These are phyloP conservation scores for Pecoramyces ruminantium DNA, from an alignment of 192 early-diverging fungal species.

Conservation along the genomic window DNA sequence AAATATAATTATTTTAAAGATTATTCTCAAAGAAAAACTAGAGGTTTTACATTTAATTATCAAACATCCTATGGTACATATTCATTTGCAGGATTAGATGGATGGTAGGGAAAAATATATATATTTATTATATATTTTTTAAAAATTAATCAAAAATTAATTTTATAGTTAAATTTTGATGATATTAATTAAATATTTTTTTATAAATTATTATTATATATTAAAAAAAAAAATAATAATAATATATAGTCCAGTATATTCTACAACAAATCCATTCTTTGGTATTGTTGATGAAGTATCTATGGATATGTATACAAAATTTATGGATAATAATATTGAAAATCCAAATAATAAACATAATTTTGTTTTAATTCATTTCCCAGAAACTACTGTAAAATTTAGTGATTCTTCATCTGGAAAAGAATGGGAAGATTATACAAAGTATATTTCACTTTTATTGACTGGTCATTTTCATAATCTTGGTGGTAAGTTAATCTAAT, in stretches of 20 bases:
- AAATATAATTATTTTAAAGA: slow-evolving; percentile 41
- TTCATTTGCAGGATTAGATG: not conserved
- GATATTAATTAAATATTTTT: too few relatives aligned
- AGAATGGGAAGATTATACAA: slow-evolving; percentile 20
- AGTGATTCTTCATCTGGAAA: not conserved
- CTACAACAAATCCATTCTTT: not conserved
- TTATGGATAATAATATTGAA: not conserved
- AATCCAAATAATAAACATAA: not conserved
- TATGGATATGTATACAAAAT: not conserved
- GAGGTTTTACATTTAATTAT: slow-evolving; percentile 34
- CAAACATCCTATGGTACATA: not conserved
- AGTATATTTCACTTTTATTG: slow-evolving; percentile 53
- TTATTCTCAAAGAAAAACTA: slow-evolving; percentile 23
- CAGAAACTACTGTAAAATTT: not conserved
- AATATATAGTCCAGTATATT: not conserved
- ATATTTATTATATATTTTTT: too few relatives aligned
- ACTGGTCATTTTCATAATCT: slow-evolving; percentile 79
- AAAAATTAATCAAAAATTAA: too few relatives aligned
- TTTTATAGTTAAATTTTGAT: too few relatives aligned
- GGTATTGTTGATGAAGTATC: not conserved
- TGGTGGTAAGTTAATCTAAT: slow-evolving; percentile 13
- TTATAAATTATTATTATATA: too few relatives aligned
- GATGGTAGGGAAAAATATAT: too few relatives aligned
- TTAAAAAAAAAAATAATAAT: too few relatives aligned
- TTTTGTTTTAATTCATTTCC: not conserved